Conservation (phyloP, 352 stramenopile species). For the Elongisporangium anandrum region DNA sequence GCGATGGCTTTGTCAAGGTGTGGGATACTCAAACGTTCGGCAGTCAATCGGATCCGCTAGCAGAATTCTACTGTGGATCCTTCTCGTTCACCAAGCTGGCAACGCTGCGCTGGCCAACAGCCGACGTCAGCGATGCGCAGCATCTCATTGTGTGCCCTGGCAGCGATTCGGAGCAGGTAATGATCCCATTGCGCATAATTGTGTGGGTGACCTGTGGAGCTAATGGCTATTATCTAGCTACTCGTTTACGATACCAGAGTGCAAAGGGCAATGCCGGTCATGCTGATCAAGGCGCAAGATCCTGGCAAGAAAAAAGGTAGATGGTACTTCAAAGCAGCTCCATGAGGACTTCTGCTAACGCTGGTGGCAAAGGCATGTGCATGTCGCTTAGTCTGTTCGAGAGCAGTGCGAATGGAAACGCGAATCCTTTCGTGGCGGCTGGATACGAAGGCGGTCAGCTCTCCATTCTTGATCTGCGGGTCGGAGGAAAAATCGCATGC, state of each 20-base stretch:
- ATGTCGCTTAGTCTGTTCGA: conserved; percentile 36
- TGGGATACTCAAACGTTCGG: conserved; percentile 42
- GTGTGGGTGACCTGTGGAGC: background rate
- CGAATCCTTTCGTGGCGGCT: conserved; percentile 37
- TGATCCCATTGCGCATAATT: background rate
- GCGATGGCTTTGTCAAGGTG: conserved; percentile 64
- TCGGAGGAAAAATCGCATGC: conserved; percentile 35
- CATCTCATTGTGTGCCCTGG: conserved; percentile 40
- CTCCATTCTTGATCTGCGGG: conserved; percentile 56
- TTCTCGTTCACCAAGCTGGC: conserved; percentile 65
- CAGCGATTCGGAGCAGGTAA: conserved; percentile 33
- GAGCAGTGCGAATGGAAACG: conserved; percentile 19
- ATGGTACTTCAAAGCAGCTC: background rate
- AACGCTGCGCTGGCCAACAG: conserved; percentile 30
- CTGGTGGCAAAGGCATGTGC: conserved; percentile 24
- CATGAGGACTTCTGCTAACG: background rate
- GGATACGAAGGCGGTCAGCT: conserved; percentile 75
- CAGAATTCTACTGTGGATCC: conserved; percentile 50
- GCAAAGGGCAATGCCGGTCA: conserved; percentile 14
- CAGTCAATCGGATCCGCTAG: conserved; percentile 15
- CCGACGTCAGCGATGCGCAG: conserved; percentile 4
- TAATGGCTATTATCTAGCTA: conserved; percentile 17
- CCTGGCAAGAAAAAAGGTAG: conserved; percentile 24
- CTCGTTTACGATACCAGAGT: conserved; percentile 42
- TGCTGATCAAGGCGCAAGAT: conserved; percentile 28